Percentiles rank a stretch among this genome's conserved stretches.
Conservation (phyloP, 352 stramenopile species). For the Phytopythium litorale region DNA sequence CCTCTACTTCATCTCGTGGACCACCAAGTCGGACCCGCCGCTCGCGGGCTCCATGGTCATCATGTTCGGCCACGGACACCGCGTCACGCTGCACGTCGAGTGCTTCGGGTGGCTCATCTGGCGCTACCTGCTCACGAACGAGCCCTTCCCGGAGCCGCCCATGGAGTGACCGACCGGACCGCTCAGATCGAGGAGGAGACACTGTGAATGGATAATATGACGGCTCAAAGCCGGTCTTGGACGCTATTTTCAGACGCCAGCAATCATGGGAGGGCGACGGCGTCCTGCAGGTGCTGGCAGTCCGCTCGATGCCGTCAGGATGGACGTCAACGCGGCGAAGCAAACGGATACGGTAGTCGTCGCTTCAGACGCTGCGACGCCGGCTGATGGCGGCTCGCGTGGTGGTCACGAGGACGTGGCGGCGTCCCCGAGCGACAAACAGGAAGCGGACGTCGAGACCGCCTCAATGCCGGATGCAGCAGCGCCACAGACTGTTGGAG, state of each 20-base stretch:
- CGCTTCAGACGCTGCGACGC: neutral
- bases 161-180: constrained; percentile 30
- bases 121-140: constrained; percentile 80
- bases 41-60: constrained; percentile 78
- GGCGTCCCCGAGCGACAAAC: neutral
- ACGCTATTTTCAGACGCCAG: neutral
- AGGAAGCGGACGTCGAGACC: neutral
- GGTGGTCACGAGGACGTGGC: neutral
- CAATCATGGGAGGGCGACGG: neutral
- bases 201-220: neutral
- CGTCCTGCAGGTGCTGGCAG: neutral
- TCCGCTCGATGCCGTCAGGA: neutral
- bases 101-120: constrained; percentile 86
- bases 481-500: neutral
- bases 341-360: neutral
- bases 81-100: constrained; percentile 80
- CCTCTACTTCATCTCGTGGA: constrained; percentile 84
- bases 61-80: constrained; percentile 80
- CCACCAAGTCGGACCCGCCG: constrained; percentile 72
- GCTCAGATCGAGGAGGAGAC: neutral
- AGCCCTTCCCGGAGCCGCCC: constrained; percentile 64
- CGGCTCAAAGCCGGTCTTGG: neutral
- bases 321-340: neutral
- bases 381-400: neutral
- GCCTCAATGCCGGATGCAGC: neutral